These are phyloP conservation scores for Tilletiopsis washingtonensis DNA, from an alignment of 1,284 basidiomycete genomes.

Conservation along the genomic window DNA sequence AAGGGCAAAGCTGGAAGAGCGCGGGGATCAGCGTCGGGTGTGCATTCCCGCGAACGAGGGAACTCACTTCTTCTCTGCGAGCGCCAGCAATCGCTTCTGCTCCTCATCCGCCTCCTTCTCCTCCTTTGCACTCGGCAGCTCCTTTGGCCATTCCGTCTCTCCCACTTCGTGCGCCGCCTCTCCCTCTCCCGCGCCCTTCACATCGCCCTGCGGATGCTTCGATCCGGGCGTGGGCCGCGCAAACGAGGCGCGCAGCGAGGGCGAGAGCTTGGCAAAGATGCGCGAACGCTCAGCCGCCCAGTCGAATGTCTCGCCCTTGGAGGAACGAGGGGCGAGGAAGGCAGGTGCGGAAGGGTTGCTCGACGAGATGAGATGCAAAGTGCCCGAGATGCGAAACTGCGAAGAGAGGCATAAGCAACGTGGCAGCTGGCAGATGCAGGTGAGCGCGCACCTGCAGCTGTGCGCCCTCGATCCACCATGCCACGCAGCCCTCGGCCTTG, in stretches of 20 bases:
- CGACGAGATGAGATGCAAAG: constrained; percentile 44
- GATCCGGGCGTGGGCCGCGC: constrained; percentile 46
- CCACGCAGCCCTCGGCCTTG: constrained; percentile 37
- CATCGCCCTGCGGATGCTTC: constrained; percentile 18
- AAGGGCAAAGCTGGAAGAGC: constrained; percentile 29
- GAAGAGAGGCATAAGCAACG: no score
- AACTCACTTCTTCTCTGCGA: constrained; percentile 34
- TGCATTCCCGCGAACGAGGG: no score
- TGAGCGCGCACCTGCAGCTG: constrained; percentile 29
- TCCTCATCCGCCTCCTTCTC: constrained; percentile 39
- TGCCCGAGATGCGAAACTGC: constrained; percentile 43
- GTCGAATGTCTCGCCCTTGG: constrained; percentile 26
- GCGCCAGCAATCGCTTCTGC: constrained; percentile 30
- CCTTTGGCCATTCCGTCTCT: constrained; percentile 28
- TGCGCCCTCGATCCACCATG: constrained; percentile 47
- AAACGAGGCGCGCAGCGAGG: constrained; percentile 47
- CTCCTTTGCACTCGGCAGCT: constrained; percentile 23
- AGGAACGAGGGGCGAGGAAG: constrained; percentile 15
- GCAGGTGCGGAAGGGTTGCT: constrained; percentile 17
- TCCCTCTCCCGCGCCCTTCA: constrained; percentile 9
- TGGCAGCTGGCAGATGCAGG: not conserved
- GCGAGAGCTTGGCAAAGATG: constrained; percentile 46
- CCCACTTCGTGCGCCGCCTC: constrained; percentile 7
- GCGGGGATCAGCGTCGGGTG: not conserved
- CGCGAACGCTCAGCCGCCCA: constrained; percentile 47